Evolutionary conservation across 768 basidiomycete species (phyloP), one percentile per base, ranked within the genome.

Genomic region (Dioszegia aurantiaca): DNA sequence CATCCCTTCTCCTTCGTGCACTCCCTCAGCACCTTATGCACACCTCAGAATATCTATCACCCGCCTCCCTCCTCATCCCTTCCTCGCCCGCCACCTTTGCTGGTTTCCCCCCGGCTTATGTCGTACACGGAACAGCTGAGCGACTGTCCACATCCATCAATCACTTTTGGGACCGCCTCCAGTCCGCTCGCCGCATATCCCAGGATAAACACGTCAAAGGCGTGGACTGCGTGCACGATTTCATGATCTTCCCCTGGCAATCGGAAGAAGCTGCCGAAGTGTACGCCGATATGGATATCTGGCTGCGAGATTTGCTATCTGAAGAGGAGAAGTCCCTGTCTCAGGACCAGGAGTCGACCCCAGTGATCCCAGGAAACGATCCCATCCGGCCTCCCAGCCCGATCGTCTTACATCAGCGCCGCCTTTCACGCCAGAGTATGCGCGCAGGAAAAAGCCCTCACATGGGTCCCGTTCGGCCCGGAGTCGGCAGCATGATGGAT

Each of bases 241-340:
- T 69, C 44, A 64, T 65, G 61, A 72, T 72, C 24, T 72, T 72
- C 55, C 70, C 70, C 2, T 72, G 70, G 70, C 63, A 64, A 61
- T 63, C 64, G 8, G 64, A 64, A 39, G 70, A 72, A 46, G 63
- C 70, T 24, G 61, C 67, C 5, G 40, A 51, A 28, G 58, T 62
- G 16, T 72, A 72, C 28, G 62, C 62, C 48, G 62, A 62, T 33
- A 56, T 72, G 21, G 67, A 72, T 48, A 52, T 24, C 1, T 72
- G 70, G 70, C 49, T 72, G 14, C 37, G 67, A 46, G 62, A 67
- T 3, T 40, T 72, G 24, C 37, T 72, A 21, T 40, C 51, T 19
- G 26, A 24, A 14, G 51, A 37, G 36, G 36, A 37, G 10, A 17
- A 37, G 17, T 37, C 36, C 17, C 36, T 9, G 17, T 37, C 36